Conservation (phyloP, 805 yeast species). For the Priceomyces medius region DNA sequence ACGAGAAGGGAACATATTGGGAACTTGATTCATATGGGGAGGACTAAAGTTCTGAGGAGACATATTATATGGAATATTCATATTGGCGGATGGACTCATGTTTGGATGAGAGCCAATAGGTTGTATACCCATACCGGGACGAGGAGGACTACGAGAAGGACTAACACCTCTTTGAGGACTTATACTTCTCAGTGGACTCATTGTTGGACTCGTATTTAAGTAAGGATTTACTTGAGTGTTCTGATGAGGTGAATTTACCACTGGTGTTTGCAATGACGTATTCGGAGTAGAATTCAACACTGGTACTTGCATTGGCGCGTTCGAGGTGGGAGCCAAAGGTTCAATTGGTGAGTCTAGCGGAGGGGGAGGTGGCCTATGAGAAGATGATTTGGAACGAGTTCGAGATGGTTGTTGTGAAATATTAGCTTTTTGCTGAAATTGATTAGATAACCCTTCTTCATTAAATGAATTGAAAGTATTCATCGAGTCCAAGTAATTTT, state of each 20-base stretch:
- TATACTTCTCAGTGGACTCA: not conserved
- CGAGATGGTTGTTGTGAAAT: not conserved
- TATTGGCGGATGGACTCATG: not conserved
- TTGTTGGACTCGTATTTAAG: not conserved
- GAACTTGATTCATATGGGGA: not conserved
- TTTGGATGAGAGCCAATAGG: not conserved
- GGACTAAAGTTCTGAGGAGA: constrained; percentile 1
- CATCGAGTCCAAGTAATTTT: constrained; percentile 16
- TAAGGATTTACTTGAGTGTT: not conserved
- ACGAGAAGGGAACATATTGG: too few relatives aligned
- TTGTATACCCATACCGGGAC: not conserved
- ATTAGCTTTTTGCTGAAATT: constrained; percentile 2
- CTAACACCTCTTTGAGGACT: not conserved
- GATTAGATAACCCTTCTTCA: constrained; percentile 12
- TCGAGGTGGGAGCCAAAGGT: not conserved
- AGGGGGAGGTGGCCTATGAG: constrained; percentile 10
- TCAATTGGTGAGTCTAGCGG: constrained; percentile 3
- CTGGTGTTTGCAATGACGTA: not conserved
- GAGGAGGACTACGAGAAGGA: not conserved
- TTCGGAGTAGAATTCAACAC: not conserved
- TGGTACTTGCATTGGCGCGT: not conserved
- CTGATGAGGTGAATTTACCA: not conserved
- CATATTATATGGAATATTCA: not conserved
- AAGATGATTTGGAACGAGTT: constrained; percentile 1
- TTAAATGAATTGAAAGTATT: constrained; percentile 14